A percentile compares a stretch with the other conserved stretches of the same genome.
These are phyloP conservation scores for Eimeria acervulina DNA, from an alignment of 169 alveolate genomes.

Conservation along the genomic window DNA sequence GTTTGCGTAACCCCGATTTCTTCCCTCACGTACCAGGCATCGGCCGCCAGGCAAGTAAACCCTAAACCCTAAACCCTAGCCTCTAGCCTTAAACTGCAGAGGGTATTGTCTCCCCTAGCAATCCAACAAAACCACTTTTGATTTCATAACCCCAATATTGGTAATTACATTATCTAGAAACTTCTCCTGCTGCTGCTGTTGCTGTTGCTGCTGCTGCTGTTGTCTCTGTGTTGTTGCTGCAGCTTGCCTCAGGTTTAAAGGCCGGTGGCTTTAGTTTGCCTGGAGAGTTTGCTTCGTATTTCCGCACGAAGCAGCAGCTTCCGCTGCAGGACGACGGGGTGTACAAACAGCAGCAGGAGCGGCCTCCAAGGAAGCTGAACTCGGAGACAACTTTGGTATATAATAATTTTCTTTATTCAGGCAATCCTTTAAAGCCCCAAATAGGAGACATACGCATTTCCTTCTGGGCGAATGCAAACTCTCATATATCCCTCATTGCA, in stretches of 20 bases:
- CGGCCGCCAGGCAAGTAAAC: slow-evolving; percentile 80
- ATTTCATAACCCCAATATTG: too few relatives aligned
- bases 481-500: slow-evolving; percentile 81
- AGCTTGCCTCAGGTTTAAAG: slow-evolving; percentile 30
- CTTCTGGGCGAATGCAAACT: slow-evolving; percentile 81
- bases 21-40: slow-evolving; percentile 81
- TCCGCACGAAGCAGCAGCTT: slow-evolving; percentile 71
- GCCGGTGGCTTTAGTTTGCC: slow-evolving; percentile 79
- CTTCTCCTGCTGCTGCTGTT: not conserved
- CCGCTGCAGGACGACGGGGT: slow-evolving; percentile 80
- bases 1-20: slow-evolving; percentile 69
- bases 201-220: not conserved
- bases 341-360: slow-evolving; percentile 30
- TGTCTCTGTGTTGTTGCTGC: not conserved
- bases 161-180: too few relatives aligned
- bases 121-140: too few relatives aligned
- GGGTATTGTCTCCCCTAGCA: too few relatives aligned
- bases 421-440: slow-evolving; percentile 75
- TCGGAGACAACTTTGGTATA: slow-evolving; percentile 75
- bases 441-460: slow-evolving; percentile 80
- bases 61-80: not conserved
- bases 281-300: slow-evolving; percentile 8
- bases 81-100: too few relatives aligned
- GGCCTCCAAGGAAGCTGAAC: slow-evolving; percentile 77
- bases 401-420: slow-evolving; percentile 74